Conservation (phyloP, 768 basidiomycete genomes). For the Lyophyllum shimeji region DNA sequence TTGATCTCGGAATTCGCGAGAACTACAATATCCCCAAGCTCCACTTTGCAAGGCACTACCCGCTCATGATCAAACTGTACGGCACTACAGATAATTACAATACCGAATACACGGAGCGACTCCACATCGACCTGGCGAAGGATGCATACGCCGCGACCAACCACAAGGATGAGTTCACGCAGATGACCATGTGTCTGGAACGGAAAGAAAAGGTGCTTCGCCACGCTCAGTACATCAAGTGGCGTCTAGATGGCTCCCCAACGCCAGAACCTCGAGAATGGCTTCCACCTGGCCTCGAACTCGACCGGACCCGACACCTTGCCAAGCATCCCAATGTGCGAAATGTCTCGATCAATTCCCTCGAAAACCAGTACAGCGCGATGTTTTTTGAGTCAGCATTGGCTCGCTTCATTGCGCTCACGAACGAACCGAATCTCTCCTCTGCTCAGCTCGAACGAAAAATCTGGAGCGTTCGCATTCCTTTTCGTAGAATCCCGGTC, state of each 20-base stretch:
- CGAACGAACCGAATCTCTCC: conserved; percentile 16
- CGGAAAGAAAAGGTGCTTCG: conserved; percentile 28
- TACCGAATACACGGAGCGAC: conserved; percentile 36
- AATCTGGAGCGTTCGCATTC: conserved; percentile 13
- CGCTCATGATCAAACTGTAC: conserved; percentile 22
- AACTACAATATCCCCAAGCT: conserved; percentile 43
- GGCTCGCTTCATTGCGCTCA: conserved; percentile 20
- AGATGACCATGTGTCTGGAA: conserved; percentile 38
- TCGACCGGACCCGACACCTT: conserved; percentile 15
- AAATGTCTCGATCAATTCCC: conserved; percentile 8
- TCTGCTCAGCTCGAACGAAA: conserved; percentile 10
- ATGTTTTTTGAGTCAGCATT: conserved; percentile 23
- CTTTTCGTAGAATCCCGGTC: conserved; percentile 24
- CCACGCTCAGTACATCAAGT: conserved; percentile 22
- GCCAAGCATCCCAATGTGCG: conserved; percentile 23
- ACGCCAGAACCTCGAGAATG: background rate
- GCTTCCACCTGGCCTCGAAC: conserved; percentile 10
- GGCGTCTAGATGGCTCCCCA: conserved; percentile 13
- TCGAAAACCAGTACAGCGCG: background rate
- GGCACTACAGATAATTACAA: conserved; percentile 40
- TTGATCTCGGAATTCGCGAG: conserved; percentile 29
- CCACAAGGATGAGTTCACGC: conserved; percentile 29
- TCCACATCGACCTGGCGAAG: conserved; percentile 43
- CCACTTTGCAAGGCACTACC: conserved; percentile 36
- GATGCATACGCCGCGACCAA: conserved; percentile 17